phyloP scores from a whole-genome alignment of 306 rosid genomes.

The Cicer cuneatum region DNA sequence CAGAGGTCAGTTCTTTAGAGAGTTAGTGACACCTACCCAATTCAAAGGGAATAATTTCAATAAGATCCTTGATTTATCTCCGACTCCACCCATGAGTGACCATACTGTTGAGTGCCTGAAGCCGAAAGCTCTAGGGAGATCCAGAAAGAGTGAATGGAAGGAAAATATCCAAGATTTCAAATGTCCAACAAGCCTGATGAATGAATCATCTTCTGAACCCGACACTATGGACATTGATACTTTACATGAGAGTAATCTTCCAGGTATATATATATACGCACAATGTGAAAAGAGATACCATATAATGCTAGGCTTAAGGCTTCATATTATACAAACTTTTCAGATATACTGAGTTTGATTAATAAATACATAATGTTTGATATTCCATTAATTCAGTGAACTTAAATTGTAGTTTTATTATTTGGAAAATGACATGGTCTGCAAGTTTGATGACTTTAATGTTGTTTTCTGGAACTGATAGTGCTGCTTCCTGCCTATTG shows the following conservation, averaged over 20 bases:
- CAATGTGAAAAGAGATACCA: slow-evolving; percentile 15
- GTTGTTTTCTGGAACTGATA: slow-evolving; percentile 39
- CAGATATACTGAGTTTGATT: slow-evolving; percentile 23
- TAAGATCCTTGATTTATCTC: slow-evolving; percentile 49
- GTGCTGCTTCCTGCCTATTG: slow-evolving; percentile 49
- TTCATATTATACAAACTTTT: neutral
- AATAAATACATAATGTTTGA: slow-evolving; percentile 12
- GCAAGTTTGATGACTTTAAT: slow-evolving; percentile 33
- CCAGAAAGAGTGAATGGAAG: slow-evolving; percentile 49
- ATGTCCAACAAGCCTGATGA: slow-evolving; percentile 49
- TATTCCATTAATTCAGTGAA: slow-evolving; percentile 32
- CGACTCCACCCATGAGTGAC: slow-evolving; percentile 39
- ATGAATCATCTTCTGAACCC: slow-evolving; percentile 81
- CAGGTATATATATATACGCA: slow-evolving; percentile 54
- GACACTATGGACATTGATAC: slow-evolving; percentile 70
- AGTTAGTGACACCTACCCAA: slow-evolving; percentile 49
- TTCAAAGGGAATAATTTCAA: slow-evolving; percentile 52
- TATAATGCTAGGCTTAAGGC: slow-evolving; percentile 15
- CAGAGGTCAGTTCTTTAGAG: slow-evolving; percentile 50
- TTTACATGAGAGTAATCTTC: slow-evolving; percentile 56
- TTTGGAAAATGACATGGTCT: slow-evolving; percentile 31
- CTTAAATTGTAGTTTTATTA: slow-evolving; percentile 16
- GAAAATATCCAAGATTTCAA: slow-evolving; percentile 50
- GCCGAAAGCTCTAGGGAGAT: slow-evolving; percentile 57
- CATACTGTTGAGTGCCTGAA: slow-evolving; percentile 49